Percentiles rank a stretch among this genome's conserved stretches.
phyloP scores from a whole-genome alignment of 106 monocot genomes.

The Alisma plantagoaquatica region DNA sequence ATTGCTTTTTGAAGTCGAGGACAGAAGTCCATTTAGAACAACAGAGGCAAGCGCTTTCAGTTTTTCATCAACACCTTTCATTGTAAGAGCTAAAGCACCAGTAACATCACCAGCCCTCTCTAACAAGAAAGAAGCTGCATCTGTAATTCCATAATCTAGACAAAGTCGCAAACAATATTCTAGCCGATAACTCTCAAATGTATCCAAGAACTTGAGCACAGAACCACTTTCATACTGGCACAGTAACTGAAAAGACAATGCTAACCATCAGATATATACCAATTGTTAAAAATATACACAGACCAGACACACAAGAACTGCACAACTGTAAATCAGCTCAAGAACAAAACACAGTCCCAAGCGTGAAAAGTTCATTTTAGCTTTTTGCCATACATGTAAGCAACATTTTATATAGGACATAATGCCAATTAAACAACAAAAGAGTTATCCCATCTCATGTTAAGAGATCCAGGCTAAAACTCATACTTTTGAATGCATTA shows the following conservation, averaged over 20 bases:
- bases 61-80: conserved; percentile 53
- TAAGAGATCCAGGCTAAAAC: too few relatives aligned
- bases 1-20: conserved; percentile 1
- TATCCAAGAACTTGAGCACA: conserved; percentile 80
- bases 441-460: too few relatives aligned
- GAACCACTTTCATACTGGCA: conserved; percentile 79
- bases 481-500: too few relatives aligned
- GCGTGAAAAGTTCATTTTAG: too few relatives aligned
- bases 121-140: conserved; percentile 93
- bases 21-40: conserved; percentile 28
- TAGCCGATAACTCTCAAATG: conserved; percentile 86
- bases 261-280: too few relatives aligned
- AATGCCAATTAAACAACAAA: too few relatives aligned
- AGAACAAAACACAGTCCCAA: too few relatives aligned
- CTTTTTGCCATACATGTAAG: too few relatives aligned
- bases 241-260: conserved; percentile 55
- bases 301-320: too few relatives aligned
- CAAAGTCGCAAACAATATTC: conserved; percentile 82
- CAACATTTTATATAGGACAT: too few relatives aligned
- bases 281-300: too few relatives aligned
- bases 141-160: conserved; percentile 71
- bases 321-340: too few relatives aligned
- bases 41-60: conserved; percentile 47
- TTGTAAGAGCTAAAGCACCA: conserved; percentile 55
- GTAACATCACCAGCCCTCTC: conserved; percentile 94